Evolutionary conservation across 2,329 filamentous ascomycete species (phyloP).

Genomic region (Xylariaceae sp.): DNA sequence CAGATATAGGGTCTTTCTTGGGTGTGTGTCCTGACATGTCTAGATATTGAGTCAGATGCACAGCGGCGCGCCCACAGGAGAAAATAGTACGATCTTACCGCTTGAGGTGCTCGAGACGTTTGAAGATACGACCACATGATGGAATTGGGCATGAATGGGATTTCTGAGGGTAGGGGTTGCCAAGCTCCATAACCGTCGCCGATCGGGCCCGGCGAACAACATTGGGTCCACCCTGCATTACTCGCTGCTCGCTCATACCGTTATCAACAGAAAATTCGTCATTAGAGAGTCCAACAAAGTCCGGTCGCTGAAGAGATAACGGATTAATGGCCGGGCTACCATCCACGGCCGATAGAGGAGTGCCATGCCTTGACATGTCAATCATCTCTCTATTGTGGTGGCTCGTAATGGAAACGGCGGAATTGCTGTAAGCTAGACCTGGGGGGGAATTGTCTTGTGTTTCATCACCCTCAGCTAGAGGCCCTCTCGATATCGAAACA

Average conservation of each 20-base stretch:
- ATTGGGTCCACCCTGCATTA: conserved; percentile 65
- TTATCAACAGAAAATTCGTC: conserved; percentile 57
- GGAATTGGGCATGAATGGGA: conserved; percentile 99
- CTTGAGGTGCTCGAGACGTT: conserved; percentile 98
- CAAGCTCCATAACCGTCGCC: conserved; percentile 93
- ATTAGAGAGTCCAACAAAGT: conserved; percentile 57
- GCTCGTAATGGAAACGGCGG: conserved; percentile 55
- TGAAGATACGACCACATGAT: conserved; percentile 94
- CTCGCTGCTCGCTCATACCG: conserved; percentile 56
- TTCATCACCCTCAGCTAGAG: conserved; percentile 74
- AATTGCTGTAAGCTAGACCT: conserved; percentile 66
- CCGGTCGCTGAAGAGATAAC: conserved; percentile 64
- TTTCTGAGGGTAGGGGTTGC: conserved; percentile 85
- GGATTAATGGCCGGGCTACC: conserved; percentile 72
- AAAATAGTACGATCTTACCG: conserved; percentile 62
- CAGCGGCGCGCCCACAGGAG: conserved; percentile 37
- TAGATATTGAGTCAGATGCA: conserved; percentile 51
- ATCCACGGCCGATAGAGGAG: conserved; percentile 79
- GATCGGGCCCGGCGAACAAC: conserved; percentile 86
- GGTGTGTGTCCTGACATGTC: conserved; percentile 98
- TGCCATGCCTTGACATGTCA: conserved; percentile 82
- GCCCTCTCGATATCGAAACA: conserved; percentile 79
- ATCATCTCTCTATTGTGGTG: conserved; percentile 74
- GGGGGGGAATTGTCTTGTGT: conserved; percentile 73
- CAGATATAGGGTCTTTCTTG: conserved; percentile 98